Evolutionary conservation across 164 flowering plant species (phyloP).

Genomic region (Vitis labrusca): DNA sequence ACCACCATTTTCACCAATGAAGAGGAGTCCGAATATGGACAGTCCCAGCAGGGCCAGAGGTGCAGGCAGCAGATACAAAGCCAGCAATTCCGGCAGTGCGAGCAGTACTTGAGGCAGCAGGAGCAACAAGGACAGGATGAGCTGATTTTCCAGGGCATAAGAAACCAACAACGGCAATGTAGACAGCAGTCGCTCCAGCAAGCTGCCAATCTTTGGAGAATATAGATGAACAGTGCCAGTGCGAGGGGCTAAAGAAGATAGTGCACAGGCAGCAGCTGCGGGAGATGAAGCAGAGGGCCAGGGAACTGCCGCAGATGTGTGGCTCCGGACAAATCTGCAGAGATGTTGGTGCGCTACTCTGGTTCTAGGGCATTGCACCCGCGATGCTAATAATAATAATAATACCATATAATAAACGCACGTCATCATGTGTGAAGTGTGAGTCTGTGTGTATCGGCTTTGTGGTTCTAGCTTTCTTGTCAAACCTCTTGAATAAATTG

Average conservation of each 20-base stretch:
- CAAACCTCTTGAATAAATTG: too few relatives aligned
- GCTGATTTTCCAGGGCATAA: neutral
- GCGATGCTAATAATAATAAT: too few relatives aligned
- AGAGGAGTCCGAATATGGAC: neutral
- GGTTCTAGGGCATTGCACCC: neutral
- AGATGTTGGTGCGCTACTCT: neutral
- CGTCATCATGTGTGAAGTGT: too few relatives aligned
- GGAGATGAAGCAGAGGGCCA: neutral
- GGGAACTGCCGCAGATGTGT: neutral
- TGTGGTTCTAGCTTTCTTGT: too few relatives aligned
- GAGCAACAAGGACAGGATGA: too few relatives aligned
- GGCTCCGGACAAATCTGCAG: neutral
- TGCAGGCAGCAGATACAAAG: constrained; percentile 10
- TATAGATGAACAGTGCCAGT: neutral
- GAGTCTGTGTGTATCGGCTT: too few relatives aligned
- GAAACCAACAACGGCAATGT: neutral
- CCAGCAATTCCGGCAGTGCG: constrained; percentile 3
- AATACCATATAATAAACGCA: too few relatives aligned
- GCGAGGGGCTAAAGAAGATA: neutral
- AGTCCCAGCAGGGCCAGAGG: neutral
- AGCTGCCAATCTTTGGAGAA: constrained; percentile 7
- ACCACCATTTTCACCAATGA: constrained; percentile 13
- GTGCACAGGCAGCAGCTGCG: neutral
- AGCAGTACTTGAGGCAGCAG: neutral
- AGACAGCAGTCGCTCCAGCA: neutral